A percentile compares a stretch with the other conserved stretches of the same genome.
phyloP scores from a whole-genome alignment of 139 green algal species.

The Spirogloea muscicola region DNA sequence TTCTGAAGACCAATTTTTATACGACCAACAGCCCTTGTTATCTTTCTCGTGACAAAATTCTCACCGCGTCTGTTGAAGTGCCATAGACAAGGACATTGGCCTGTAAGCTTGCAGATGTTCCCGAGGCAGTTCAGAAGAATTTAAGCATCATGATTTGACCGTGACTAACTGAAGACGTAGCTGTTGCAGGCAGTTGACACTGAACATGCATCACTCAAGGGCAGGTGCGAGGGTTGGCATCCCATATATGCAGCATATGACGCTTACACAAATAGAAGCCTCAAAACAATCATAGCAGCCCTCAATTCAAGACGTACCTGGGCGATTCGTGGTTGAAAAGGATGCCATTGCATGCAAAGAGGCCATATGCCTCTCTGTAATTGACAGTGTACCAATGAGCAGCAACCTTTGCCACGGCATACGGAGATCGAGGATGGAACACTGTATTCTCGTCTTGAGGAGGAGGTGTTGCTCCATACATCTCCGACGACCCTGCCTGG shows the following conservation, averaged over 20 bases:
- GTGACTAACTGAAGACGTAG: no score
- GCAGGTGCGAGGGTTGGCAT: no score
- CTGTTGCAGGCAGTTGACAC: no score
- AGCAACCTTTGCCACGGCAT: constrained; percentile 65
- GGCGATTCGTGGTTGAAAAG: constrained; percentile 76
- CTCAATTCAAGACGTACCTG: constrained; percentile 1
- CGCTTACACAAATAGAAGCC: no score
- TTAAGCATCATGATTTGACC: no score
- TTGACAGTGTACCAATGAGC: constrained; percentile 67
- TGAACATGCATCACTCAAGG: no score
- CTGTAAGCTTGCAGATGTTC: no score
- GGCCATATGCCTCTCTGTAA: constrained; percentile 72
- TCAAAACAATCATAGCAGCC: not conserved
- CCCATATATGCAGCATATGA: no score
- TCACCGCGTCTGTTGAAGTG: constrained; percentile 66
- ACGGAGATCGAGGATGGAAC: constrained; percentile 68
- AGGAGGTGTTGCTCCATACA: constrained; percentile 70
- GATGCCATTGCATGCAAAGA: constrained; percentile 71
- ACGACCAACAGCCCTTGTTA: constrained; percentile 48
- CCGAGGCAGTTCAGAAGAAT: no score
- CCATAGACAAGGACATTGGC: no score
- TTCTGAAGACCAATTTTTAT: constrained; percentile 56
- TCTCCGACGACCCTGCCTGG: constrained; percentile 71
- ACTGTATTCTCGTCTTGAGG: constrained; percentile 63
- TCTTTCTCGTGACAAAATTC: constrained; percentile 79